phyloP scores from a whole-genome alignment of 192 early-diverging fungal species.

The Gamsiella multidivaricata region DNA sequence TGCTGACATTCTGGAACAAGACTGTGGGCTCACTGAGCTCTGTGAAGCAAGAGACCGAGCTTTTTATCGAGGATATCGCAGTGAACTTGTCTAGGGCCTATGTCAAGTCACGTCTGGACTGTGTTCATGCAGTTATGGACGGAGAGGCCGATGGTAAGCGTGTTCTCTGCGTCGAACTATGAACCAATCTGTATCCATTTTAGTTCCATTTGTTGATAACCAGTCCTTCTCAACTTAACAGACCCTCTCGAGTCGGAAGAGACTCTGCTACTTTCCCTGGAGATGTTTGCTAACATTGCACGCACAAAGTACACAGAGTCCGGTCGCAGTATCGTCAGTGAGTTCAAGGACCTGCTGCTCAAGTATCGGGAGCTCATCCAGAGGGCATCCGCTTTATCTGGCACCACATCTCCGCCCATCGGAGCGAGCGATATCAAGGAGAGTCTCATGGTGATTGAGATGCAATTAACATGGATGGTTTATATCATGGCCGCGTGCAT shows the following conservation, averaged over 20 bases:
- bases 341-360: slow-evolving; percentile 13
- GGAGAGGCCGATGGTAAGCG: slow-evolving; percentile 64
- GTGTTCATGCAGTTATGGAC: slow-evolving; percentile 61
- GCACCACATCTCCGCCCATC: background rate
- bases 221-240: slow-evolving; percentile 24
- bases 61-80: slow-evolving; percentile 23
- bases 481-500: slow-evolving; percentile 79
- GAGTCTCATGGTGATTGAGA: slow-evolving; percentile 35
- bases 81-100: slow-evolving; percentile 59
- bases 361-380: slow-evolving; percentile 37
- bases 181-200: slow-evolving; percentile 23
- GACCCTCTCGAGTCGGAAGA: slow-evolving; percentile 77
- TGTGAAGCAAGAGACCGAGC: slow-evolving; percentile 14
- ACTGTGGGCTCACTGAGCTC: slow-evolving; percentile 64
- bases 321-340: slow-evolving; percentile 26
- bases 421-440: slow-evolving; percentile 40
- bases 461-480: slow-evolving; percentile 82
- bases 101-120: slow-evolving; percentile 61
- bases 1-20: slow-evolving; percentile 90
- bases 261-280: slow-evolving; percentile 70
- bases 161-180: background rate
- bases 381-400: slow-evolving; percentile 13
- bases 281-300: slow-evolving; percentile 75
- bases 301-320: slow-evolving; percentile 76
- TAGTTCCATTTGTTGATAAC: too few species aligned